A percentile compares a stretch with the other conserved stretches of the same genome.
Evolutionary conservation across 2,329 filamentous ascomycete species (phyloP).

Genomic region (Juglanconis oblonga): DNA sequence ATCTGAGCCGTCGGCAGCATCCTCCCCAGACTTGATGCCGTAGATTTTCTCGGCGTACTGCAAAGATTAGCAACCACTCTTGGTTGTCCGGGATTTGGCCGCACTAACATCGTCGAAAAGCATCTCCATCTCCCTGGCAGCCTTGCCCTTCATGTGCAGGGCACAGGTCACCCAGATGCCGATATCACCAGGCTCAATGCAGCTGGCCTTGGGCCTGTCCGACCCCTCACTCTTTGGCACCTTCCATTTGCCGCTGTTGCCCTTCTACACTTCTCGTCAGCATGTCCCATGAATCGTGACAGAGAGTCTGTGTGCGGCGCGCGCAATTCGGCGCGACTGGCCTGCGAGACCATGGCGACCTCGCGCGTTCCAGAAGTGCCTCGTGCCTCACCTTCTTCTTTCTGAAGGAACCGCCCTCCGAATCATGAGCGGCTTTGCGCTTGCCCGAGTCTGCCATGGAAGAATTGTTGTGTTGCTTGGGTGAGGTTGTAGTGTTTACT

Average conservation of each 20-base stretch:
- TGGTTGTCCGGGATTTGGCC: neutral
- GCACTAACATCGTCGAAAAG: conserved; percentile 63
- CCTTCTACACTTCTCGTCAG: conserved; percentile 36
- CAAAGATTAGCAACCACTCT: conserved; percentile 15
- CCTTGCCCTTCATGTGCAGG: conserved; percentile 67
- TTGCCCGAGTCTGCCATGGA: conserved; percentile 14
- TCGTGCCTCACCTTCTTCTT: conserved; percentile 15
- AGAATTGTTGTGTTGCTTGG: neutral
- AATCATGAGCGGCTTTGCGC: conserved; percentile 9
- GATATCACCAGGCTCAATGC: conserved; percentile 64
- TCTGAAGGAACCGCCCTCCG: neutral
- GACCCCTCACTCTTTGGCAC: conserved; percentile 54
- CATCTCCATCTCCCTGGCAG: conserved; percentile 62
- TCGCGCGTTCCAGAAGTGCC: neutral
- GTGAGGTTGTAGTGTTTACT: neutral
- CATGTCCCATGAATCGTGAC: neutral
- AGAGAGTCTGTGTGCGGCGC: neutral
- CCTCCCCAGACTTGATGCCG: conserved; percentile 39
- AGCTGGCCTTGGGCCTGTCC: conserved; percentile 38
- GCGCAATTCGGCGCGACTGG: neutral
- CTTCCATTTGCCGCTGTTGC: conserved; percentile 57
- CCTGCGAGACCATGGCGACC: too few relatives aligned
- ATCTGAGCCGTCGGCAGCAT: conserved; percentile 36
- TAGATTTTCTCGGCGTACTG: conserved; percentile 67
- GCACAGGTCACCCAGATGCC: conserved; percentile 80